Evolutionary conservation across 345 rosid species (phyloP).

Genomic region (thale cress (Arabidopsis thaliana)): DNA sequence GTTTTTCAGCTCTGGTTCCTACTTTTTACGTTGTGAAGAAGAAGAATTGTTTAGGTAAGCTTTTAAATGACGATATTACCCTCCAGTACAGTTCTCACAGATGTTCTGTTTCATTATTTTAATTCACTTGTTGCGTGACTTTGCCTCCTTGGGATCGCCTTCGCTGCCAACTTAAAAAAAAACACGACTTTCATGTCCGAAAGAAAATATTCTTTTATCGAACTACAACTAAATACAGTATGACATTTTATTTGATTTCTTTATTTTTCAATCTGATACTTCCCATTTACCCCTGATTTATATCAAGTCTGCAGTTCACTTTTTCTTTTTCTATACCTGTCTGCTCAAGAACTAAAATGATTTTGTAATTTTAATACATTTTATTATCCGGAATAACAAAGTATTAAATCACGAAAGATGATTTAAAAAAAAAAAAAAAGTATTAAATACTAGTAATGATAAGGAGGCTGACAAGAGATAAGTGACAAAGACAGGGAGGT

Average conservation of each 20-base stretch:
- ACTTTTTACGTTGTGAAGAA: conserved; percentile 40
- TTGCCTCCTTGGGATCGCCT: conserved; percentile 44
- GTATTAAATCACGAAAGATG: neutral
- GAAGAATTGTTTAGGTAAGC: conserved; percentile 39
- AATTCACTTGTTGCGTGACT: conserved; percentile 37
- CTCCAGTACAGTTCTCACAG: conserved; percentile 20
- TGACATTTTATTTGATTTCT: conserved; percentile 2
- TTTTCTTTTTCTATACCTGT: neutral
- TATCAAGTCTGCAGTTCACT: neutral
- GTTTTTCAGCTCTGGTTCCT: conserved; percentile 36
- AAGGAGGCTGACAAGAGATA: conserved; percentile 30
- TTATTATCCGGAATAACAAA: neutral
- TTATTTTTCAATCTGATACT: conserved; percentile 21
- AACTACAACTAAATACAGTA: neutral
- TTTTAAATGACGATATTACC: conserved; percentile 30
- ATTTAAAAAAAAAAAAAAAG: neutral
- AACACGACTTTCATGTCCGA: neutral
- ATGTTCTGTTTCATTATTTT: conserved; percentile 5
- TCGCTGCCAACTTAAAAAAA: neutral
- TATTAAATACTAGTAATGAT: conserved; percentile 3
- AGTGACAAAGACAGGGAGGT: conserved; percentile 37
- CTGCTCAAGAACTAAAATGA: neutral
- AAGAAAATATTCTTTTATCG: neutral
- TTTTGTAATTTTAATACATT: neutral
- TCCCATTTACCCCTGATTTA: conserved; percentile 12